These are phyloP conservation scores for Kalmanozyma brasiliensis DNA, from an alignment of 1,284 basidiomycete species.

Conservation along the genomic window DNA sequence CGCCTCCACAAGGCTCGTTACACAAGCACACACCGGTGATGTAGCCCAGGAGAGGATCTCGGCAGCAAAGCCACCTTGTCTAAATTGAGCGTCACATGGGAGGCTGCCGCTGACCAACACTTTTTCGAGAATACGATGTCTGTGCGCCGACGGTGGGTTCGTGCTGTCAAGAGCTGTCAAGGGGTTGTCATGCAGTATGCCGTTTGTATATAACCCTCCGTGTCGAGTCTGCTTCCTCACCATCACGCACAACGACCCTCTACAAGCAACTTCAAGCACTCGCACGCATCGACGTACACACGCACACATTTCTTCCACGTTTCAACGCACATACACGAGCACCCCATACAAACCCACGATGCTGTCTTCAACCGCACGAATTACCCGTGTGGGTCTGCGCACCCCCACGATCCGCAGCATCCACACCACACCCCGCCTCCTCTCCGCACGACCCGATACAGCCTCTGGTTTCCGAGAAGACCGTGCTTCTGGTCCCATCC, in stretches of 20 bases:
- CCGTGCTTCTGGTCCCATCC: slow-evolving; percentile 31
- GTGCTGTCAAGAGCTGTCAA: too few species aligned
- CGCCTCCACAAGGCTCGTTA: slow-evolving; percentile 13
- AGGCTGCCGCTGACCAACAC: slow-evolving; percentile 6
- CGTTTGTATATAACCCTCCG: too few species aligned
- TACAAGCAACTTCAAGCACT: too few species aligned
- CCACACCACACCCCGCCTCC: slow-evolving; percentile 15
- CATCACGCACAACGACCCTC: too few species aligned
- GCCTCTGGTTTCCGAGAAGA: slow-evolving; percentile 32
- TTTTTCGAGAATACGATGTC: background rate
- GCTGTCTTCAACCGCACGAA: slow-evolving; percentile 12
- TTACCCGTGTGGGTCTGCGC: slow-evolving; percentile 14
- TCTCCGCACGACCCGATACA: slow-evolving; percentile 43
- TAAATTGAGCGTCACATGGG: slow-evolving; percentile 12
- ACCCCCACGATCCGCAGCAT: slow-evolving; percentile 1
- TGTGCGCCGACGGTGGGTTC: too few species aligned
- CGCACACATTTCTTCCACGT: background rate
- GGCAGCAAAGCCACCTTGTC: too few species aligned
- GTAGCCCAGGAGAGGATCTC: too few species aligned
- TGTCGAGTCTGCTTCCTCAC: too few species aligned
- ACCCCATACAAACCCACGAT: slow-evolving; percentile 13
- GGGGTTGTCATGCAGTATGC: too few species aligned
- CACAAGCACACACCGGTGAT: slow-evolving; percentile 8
- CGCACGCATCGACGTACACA: background rate
- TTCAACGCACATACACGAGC: background rate